These are phyloP conservation scores for Triadica sebifera DNA, from an alignment of 345 rosid species.

Conservation along the genomic window DNA sequence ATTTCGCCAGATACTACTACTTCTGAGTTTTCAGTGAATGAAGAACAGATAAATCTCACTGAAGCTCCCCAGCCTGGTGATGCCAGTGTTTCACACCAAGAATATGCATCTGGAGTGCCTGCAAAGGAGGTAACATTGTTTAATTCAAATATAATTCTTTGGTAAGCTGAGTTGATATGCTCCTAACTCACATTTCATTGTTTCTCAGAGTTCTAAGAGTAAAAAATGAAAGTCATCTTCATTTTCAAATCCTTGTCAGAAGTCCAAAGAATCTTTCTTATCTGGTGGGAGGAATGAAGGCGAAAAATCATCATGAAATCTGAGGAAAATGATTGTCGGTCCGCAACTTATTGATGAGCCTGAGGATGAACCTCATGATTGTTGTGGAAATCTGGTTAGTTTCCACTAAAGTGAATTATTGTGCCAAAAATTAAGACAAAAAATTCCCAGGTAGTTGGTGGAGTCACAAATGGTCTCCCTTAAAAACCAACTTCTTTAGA, in stretches of 20 bases:
- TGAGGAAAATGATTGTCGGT: constrained; percentile 29
- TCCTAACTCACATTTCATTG: constrained; percentile 4
- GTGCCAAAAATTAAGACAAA: too few relatives aligned
- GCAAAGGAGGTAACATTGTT: constrained; percentile 37
- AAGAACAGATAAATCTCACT: constrained; percentile 19
- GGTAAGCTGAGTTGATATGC: neutral
- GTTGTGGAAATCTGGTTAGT: too few relatives aligned
- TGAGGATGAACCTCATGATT: constrained; percentile 36
- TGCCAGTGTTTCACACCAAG: constrained; percentile 24
- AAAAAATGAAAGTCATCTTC: constrained; percentile 25
- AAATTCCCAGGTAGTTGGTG: too few relatives aligned
- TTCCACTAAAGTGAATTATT: too few relatives aligned
- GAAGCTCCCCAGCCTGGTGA: constrained; percentile 23
- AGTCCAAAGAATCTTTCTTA: constrained; percentile 19
- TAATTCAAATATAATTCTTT: neutral
- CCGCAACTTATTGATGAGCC: constrained; percentile 35
- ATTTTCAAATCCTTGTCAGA: constrained; percentile 7
- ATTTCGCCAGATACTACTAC: constrained; percentile 20
- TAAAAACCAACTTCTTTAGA: too few relatives aligned
- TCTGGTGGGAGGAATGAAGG: constrained; percentile 20
- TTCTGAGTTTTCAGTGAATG: constrained; percentile 29
- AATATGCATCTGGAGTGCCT: constrained; percentile 29
- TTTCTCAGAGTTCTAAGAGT: constrained; percentile 23
- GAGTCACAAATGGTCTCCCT: too few relatives aligned
- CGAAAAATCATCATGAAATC: constrained; percentile 34